Evolutionary conservation across 1,284 basidiomycete genomes (phyloP), one percentile per base, ranked within the genome.

Genomic region (Sporisorium reilianum): DNA sequence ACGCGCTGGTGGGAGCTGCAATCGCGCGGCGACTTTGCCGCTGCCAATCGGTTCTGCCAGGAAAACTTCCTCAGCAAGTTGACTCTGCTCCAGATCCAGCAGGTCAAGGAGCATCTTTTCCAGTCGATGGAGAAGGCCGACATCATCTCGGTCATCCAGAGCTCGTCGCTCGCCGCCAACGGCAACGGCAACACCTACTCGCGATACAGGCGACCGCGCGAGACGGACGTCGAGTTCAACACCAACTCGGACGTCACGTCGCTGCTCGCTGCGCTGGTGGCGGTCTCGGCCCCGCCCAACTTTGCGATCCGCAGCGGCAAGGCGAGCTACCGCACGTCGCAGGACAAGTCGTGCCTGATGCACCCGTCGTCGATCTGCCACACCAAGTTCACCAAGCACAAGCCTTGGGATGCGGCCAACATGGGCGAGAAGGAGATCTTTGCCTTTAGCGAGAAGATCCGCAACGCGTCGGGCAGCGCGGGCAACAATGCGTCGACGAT

Each of bases 61-160:
- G 91, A 94, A 42, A 97, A 97, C 85, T 97, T 97, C 88, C 87
- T 97, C 59, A 90, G 91, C 49, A 95, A 92, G 82, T 89, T 92
- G 14, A 94, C 93, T 0, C 85, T 98, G 51, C 85, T 93, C 18
- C 88, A 91, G 84, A 93, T 97, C 62, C 90, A 92, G 80, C 93
- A 93, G 86, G 90, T 96, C 81, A 93, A 93, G 85, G 87, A 87
- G 9, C 93, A 95, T 75, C 87, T 98, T 25, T 86, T 96, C 54
- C 90, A 91, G 82, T 89, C 91, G 5, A 86, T 97, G 60, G 90
- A 92, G 80, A 89, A 91, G 75, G 90, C 91, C 16, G 75, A 77
- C 22, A 73, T 84, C 56, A 79, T 84, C 26, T 62, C 78, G 25
- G 74, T 79, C 18, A 77, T 82, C 18, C 65, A 65, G 46, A 59